Conservation (phyloP, 345 rosid genomes). For the Euclidium syriacum region DNA sequence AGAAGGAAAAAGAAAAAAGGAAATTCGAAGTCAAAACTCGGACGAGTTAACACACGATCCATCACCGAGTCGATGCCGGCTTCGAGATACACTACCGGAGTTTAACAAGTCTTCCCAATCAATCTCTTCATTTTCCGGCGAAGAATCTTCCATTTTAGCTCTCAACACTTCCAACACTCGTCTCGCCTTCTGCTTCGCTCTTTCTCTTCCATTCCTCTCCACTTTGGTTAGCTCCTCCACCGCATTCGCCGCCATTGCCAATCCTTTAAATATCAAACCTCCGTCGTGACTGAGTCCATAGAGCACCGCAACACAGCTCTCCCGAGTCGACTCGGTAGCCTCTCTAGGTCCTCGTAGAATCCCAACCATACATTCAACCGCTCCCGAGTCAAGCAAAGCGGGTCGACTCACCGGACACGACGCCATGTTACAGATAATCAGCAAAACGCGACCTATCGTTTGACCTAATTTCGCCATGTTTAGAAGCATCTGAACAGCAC, state of each 20-base stretch:
- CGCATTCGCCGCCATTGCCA: constrained; percentile 63
- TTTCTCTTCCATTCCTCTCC: constrained; percentile 47
- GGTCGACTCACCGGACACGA: constrained; percentile 51
- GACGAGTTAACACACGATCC: constrained; percentile 39
- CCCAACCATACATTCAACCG: constrained; percentile 58
- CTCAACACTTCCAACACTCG: constrained; percentile 45
- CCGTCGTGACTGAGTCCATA: constrained; percentile 55
- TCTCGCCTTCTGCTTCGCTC: constrained; percentile 44
- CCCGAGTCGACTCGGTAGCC: constrained; percentile 45
- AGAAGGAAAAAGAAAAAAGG: background rate
- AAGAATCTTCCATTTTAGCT: constrained; percentile 31
- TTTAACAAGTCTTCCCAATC: constrained; percentile 84
- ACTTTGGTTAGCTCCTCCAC: constrained; percentile 47
- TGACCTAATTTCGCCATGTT: constrained; percentile 55
- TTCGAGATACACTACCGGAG: constrained; percentile 35
- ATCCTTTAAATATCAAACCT: constrained; percentile 62
- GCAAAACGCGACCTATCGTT: constrained; percentile 40
- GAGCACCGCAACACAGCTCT: constrained; percentile 60
- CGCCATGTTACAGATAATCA: constrained; percentile 54
- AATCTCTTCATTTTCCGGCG: constrained; percentile 44
- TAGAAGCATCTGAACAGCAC: constrained; percentile 55
- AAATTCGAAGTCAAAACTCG: constrained; percentile 36
- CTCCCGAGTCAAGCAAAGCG: constrained; percentile 73
- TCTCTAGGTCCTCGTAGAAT: constrained; percentile 31
- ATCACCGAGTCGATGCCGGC: constrained; percentile 24